Evolutionary conservation across 2,329 filamentous ascomycete species (phyloP).

Genomic region (Pochonia chlamydosporia): DNA sequence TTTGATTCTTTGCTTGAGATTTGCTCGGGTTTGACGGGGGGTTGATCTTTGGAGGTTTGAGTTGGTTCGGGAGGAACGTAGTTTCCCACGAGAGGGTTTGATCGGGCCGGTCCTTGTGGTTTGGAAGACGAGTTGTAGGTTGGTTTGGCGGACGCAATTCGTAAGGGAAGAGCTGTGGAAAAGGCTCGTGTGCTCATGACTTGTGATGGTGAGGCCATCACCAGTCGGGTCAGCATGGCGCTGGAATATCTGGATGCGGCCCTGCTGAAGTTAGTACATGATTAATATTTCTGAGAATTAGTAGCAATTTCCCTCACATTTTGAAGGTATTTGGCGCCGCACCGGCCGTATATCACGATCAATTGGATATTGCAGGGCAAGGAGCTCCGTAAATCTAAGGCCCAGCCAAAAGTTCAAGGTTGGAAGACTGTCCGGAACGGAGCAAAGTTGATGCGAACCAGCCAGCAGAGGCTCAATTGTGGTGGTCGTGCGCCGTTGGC

Average conservation of each 20-base stretch:
- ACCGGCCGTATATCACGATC: background rate
- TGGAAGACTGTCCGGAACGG: slow-evolving; percentile 15
- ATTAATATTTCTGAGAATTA: too few species aligned
- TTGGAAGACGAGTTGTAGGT: slow-evolving; percentile 1
- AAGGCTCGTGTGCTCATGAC: slow-evolving; percentile 19
- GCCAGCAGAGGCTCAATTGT: too few species aligned
- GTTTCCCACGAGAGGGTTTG: slow-evolving; percentile 27
- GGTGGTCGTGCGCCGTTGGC: background rate
- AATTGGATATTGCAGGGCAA: background rate
- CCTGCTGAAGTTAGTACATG: slow-evolving; percentile 14
- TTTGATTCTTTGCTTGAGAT: background rate
- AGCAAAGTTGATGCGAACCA: slow-evolving; percentile 23
- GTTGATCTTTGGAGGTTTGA: background rate
- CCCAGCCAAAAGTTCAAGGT: background rate
- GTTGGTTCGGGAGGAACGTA: slow-evolving; percentile 12
- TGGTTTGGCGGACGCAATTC: slow-evolving; percentile 12
- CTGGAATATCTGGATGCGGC: slow-evolving; percentile 21
- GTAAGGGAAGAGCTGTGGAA: slow-evolving; percentile 25
- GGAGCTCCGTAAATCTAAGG: background rate
- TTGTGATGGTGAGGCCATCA: slow-evolving; percentile 15
- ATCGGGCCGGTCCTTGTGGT: slow-evolving; percentile 10
- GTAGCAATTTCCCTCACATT: too few species aligned
- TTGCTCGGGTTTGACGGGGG: too few species aligned
- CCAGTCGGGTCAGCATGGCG: slow-evolving; percentile 24
- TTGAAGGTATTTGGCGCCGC: slow-evolving; percentile 3